Evolutionary conservation across 768 basidiomycete species (phyloP).

Genomic region (Pleurotus ostreatus): DNA sequence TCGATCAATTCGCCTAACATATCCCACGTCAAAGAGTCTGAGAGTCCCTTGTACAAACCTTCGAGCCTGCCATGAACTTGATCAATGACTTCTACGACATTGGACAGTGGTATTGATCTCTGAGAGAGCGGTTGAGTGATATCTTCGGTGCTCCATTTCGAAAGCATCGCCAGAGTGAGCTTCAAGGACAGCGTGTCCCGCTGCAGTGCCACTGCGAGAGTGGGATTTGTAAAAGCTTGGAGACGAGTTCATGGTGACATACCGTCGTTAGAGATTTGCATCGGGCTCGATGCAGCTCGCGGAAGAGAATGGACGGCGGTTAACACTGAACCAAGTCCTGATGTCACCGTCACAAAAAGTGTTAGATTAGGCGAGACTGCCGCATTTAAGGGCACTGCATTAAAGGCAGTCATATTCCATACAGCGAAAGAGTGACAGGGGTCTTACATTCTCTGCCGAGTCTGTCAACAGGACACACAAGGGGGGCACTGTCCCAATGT

Average conservation of each 20-base stretch:
- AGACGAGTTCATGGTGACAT: neutral
- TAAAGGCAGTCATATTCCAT: neutral
- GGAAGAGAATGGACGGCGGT: constrained; percentile 44
- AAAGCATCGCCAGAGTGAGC: constrained; percentile 40
- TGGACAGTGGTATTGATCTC: constrained; percentile 33
- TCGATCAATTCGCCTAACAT: constrained; percentile 44
- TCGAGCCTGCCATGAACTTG: constrained; percentile 45
- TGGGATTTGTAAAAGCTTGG: constrained; percentile 1
- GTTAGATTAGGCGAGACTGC: constrained; percentile 55
- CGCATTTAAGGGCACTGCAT: constrained; percentile 54
- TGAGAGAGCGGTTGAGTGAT: constrained; percentile 51
- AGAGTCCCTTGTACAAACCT: constrained; percentile 31
- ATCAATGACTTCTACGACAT: constrained; percentile 44
- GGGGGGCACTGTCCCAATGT: constrained; percentile 43
- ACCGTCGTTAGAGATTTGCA: neutral
- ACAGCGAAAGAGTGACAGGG: neutral
- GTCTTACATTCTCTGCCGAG: constrained; percentile 50
- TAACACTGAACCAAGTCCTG: constrained; percentile 33
- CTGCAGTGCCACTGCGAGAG: neutral
- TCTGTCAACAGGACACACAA: constrained; percentile 38
- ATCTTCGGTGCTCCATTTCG: constrained; percentile 53
- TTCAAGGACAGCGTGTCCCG: constrained; percentile 19
- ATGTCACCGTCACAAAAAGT: constrained; percentile 51
- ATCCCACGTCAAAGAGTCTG: constrained; percentile 36
- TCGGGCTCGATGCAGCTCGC: constrained; percentile 17